A percentile compares a stretch with the other conserved stretches of the same genome.
phyloP scores from a whole-genome alignment of 1,284 basidiomycete species.

The Trichosporon asahii region DNA sequence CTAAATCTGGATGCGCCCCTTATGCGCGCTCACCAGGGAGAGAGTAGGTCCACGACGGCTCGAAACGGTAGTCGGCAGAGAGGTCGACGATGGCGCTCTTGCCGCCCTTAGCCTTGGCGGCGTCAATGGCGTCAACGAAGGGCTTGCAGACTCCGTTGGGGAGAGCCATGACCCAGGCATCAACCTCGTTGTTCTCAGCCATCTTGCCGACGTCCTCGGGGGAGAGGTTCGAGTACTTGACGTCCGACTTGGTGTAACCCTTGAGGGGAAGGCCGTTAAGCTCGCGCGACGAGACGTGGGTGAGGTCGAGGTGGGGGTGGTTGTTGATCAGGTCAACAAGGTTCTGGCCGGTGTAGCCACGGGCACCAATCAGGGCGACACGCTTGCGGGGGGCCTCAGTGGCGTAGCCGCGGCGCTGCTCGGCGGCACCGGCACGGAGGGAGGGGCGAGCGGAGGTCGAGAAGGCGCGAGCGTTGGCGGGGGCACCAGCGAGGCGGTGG shows the following conservation, averaged over 20 bases:
- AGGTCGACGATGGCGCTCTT: slow-evolving; percentile 80
- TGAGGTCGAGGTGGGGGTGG: slow-evolving; percentile 83
- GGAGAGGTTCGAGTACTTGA: slow-evolving; percentile 78
- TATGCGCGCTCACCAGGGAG: slow-evolving; percentile 72
- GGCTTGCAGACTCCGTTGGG: slow-evolving; percentile 97
- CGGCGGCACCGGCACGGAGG: slow-evolving; percentile 57
- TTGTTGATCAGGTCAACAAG: slow-evolving; percentile 76
- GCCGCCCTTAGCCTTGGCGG: slow-evolving; percentile 59
- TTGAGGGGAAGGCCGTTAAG: slow-evolving; percentile 77
- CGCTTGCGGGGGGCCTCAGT: slow-evolving; percentile 69
- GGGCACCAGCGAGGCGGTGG: slow-evolving; percentile 54
- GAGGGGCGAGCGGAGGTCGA: slow-evolving; percentile 65
- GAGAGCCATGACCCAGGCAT: slow-evolving; percentile 97
- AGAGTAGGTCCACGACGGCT: slow-evolving; percentile 93
- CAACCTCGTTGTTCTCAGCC: slow-evolving; percentile 82
- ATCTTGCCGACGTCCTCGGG: slow-evolving; percentile 73
- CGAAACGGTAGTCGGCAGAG: slow-evolving; percentile 92
- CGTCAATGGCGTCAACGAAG: slow-evolving; percentile 93
- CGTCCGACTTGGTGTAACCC: slow-evolving; percentile 73
- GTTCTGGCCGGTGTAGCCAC: slow-evolving; percentile 89
- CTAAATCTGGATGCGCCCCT: background rate
- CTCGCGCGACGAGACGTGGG: slow-evolving; percentile 94
- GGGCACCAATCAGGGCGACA: slow-evolving; percentile 91
- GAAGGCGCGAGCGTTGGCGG: slow-evolving; percentile 60
- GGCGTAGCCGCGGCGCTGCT: slow-evolving; percentile 51